Percentiles rank a stretch among this genome's conserved stretches.
phyloP scores from a whole-genome alignment of 495 filamentous ascomycete species.

The Penicillium atrosanguineum region DNA sequence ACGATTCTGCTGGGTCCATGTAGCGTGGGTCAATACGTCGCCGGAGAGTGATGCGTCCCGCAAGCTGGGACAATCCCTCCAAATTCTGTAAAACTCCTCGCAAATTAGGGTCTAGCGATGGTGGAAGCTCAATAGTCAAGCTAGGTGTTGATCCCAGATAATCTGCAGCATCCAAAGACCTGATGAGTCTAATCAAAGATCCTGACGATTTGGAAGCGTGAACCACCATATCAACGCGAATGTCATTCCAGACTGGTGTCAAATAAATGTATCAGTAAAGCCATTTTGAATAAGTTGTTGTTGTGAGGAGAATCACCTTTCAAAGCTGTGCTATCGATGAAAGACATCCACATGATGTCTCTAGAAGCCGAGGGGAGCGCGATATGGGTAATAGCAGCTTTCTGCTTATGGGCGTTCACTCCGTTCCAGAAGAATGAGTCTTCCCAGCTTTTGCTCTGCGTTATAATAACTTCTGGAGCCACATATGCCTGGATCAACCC shows the following conservation, averaged over 20 bases:
- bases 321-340: slow-evolving; percentile 69
- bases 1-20: slow-evolving; percentile 59
- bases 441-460: slow-evolving; percentile 43
- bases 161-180: slow-evolving; percentile 69
- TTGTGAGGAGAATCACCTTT: slow-evolving; percentile 41
- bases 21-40: slow-evolving; percentile 60
- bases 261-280: slow-evolving; percentile 10
- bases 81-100: slow-evolving; percentile 58
- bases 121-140: slow-evolving; percentile 77
- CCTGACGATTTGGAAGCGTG: slow-evolving; percentile 69
- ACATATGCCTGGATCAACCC: slow-evolving; percentile 46
- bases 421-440: slow-evolving; percentile 54
- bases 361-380: slow-evolving; percentile 62
- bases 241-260: slow-evolving; percentile 65
- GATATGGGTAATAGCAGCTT: slow-evolving; percentile 53
- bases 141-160: slow-evolving; percentile 66
- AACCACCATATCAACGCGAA: slow-evolving; percentile 72
- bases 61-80: slow-evolving; percentile 58
- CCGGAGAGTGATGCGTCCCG: slow-evolving; percentile 57
- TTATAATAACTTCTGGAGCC: slow-evolving; percentile 50
- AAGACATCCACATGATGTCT: slow-evolving; percentile 71
- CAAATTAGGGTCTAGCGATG: slow-evolving; percentile 58
- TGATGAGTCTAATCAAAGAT: slow-evolving; percentile 67
- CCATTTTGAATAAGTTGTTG: background rate
- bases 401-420: slow-evolving; percentile 43